Evolutionary conservation across 2,329 filamentous ascomycete genomes (phyloP).

Genomic region (Colletotrichum abscissum): DNA sequence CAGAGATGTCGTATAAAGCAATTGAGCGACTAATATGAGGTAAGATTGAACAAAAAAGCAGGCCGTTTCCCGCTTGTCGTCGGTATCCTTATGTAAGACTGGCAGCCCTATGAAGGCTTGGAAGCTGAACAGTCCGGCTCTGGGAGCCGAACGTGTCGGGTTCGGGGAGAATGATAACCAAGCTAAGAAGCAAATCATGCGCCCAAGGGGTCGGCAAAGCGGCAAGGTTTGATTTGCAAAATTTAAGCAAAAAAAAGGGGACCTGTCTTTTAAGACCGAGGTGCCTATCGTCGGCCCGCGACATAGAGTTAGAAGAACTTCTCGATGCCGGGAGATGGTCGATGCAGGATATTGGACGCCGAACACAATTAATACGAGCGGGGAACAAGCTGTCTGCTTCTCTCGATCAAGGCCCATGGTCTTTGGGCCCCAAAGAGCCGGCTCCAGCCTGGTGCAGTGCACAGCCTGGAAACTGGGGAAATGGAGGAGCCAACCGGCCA

Average conservation of each 20-base stretch:
- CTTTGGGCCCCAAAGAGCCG: neutral
- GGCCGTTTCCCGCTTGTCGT: neutral
- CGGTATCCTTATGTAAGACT: neutral
- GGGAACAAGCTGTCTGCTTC: constrained; percentile 1
- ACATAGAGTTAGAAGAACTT: neutral
- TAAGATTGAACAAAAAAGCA: neutral
- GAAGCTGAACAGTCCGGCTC: neutral
- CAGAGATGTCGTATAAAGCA: neutral
- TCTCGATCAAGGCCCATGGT: neutral
- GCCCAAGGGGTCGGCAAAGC: neutral
- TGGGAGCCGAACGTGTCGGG: constrained; percentile 20
- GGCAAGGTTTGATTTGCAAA: neutral
- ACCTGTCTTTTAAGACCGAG: neutral
- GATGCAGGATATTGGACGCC: constrained; percentile 6
- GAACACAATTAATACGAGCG: constrained; percentile 7
- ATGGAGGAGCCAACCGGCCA: constrained; percentile 13
- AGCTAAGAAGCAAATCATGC: neutral
- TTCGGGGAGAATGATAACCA: too few relatives aligned
- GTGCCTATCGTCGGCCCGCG: neutral
- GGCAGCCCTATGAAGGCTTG: constrained; percentile 11
- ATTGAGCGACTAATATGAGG: constrained; percentile 5
- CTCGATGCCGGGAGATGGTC: neutral
- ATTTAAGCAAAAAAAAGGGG: neutral
- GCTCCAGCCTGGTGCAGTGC: constrained; percentile 26
- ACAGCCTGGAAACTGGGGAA: constrained; percentile 34